Percentiles rank a stretch among this genome's conserved stretches.
Evolutionary conservation across 202 grass and related monocot genomes (phyloP).

Genomic region (Schoenoplectus triqueter): DNA sequence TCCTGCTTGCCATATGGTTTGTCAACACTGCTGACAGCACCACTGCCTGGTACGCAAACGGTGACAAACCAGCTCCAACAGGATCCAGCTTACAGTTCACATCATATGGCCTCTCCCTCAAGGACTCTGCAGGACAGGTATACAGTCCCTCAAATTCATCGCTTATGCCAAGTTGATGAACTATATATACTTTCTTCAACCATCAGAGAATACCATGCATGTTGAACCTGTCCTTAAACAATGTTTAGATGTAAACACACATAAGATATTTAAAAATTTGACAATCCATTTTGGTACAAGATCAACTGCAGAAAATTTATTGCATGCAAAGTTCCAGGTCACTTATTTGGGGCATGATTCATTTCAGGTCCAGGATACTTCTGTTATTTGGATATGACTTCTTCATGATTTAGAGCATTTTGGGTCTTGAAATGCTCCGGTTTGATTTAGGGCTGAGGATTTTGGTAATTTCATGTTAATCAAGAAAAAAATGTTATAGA

Average conservation of each 20-base stretch:
- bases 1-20: conserved; percentile 54
- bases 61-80: neutral
- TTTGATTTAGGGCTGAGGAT: neutral
- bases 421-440: neutral
- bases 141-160: neutral
- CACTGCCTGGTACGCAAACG: conserved; percentile 47
- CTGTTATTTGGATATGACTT: neutral
- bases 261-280: neutral
- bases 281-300: neutral
- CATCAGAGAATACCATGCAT: neutral
- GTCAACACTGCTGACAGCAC: conserved; percentile 38
- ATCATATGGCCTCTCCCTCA: conserved; percentile 39
- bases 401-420: neutral
- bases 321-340: neutral
- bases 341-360: neutral
- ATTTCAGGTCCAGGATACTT: neutral
- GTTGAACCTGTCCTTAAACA: neutral
- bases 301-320: neutral
- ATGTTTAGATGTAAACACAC: neutral
- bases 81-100: conserved; percentile 45
- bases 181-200: conserved; percentile 12
- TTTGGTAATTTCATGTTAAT: neutral
- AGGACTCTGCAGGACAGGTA: conserved; percentile 39
- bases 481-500: neutral
- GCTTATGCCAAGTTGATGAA: neutral